Percentiles rank a stretch among this genome's conserved stretches.
Evolutionary conservation across 176 grass and related monocot species (phyloP).

Genomic region (Thalia dealbata): DNA sequence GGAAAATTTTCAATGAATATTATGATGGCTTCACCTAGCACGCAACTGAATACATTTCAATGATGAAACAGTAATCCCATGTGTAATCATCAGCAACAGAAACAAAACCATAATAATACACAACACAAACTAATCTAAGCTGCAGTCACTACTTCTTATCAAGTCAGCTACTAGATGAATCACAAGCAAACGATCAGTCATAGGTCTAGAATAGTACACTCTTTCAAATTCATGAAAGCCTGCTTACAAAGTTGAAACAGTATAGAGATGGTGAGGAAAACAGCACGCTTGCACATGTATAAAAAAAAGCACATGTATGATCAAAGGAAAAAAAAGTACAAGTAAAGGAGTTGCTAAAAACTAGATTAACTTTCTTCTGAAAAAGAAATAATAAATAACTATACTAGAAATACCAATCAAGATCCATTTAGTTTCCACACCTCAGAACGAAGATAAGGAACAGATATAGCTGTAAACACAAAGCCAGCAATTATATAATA

Average conservation of each 20-base stretch:
- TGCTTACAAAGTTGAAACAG: background rate
- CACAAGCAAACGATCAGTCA: background rate
- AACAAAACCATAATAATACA: too few relatives aligned
- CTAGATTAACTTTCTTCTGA: too few relatives aligned
- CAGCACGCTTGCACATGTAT: too few relatives aligned
- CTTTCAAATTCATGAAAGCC: background rate
- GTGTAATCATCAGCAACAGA: too few relatives aligned
- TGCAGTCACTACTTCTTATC: background rate
- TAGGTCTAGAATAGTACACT: background rate
- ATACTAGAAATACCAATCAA: background rate
- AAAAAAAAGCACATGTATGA: too few relatives aligned
- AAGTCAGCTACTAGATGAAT: background rate
- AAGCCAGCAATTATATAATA: conserved; percentile 99
- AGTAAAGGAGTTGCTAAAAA: too few relatives aligned
- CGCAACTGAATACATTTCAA: too few relatives aligned
- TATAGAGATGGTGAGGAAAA: background rate
- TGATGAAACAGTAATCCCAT: too few relatives aligned
- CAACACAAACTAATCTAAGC: background rate
- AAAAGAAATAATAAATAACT: too few relatives aligned
- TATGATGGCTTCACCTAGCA: too few relatives aligned
- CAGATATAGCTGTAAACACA: conserved; percentile 74
- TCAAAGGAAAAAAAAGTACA: too few relatives aligned
- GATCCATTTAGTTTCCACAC: conserved; percentile 20
- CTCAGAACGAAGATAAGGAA: conserved; percentile 97
- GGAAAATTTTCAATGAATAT: too few relatives aligned